phyloP scores from a whole-genome alignment of 2,329 filamentous ascomycete genomes.

The Aspergillus melleus region DNA sequence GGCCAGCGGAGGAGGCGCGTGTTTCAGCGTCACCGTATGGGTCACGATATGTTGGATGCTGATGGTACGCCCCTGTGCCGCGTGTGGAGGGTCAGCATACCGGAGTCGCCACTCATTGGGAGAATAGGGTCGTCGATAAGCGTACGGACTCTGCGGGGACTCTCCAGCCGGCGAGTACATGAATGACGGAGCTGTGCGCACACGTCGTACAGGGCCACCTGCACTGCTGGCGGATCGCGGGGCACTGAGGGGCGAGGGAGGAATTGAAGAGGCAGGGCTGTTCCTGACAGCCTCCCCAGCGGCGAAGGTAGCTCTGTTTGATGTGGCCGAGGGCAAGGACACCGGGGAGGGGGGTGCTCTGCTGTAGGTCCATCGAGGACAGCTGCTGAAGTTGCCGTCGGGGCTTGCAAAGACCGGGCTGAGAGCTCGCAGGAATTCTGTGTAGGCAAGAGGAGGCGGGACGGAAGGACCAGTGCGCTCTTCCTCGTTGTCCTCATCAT shows the following conservation, averaged over 20 bases:
- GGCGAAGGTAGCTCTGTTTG: conserved; percentile 14
- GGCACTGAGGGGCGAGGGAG: conserved; percentile 3
- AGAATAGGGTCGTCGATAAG: conserved; percentile 9
- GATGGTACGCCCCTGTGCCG: conserved; percentile 2
- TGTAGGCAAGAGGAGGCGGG: conserved; percentile 18
- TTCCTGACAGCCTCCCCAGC: neutral
- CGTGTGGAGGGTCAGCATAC: conserved; percentile 11
- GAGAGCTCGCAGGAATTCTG: conserved; percentile 19
- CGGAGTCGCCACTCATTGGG: conserved; percentile 11
- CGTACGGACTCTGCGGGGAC: conserved; percentile 14
- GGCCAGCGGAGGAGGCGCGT: conserved; percentile 13
- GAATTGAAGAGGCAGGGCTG: conserved; percentile 8
- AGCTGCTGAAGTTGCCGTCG: neutral
- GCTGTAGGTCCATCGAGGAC: conserved; percentile 8
- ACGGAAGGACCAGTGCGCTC: conserved; percentile 17
- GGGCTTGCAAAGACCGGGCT: conserved; percentile 15
- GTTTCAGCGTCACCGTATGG: conserved; percentile 18
- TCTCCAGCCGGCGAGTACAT: conserved; percentile 10
- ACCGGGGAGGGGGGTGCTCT: conserved; percentile 15
- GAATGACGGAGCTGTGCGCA: conserved; percentile 10
- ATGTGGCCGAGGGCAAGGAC: conserved; percentile 12
- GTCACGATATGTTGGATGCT: conserved; percentile 18
- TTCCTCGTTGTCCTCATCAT: conserved; percentile 5
- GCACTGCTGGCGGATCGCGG: conserved; percentile 8
- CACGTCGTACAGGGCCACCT: conserved; percentile 3